Conservation (phyloP, 495 filamentous ascomycete genomes). For the Penicilliopsis zonata region DNA sequence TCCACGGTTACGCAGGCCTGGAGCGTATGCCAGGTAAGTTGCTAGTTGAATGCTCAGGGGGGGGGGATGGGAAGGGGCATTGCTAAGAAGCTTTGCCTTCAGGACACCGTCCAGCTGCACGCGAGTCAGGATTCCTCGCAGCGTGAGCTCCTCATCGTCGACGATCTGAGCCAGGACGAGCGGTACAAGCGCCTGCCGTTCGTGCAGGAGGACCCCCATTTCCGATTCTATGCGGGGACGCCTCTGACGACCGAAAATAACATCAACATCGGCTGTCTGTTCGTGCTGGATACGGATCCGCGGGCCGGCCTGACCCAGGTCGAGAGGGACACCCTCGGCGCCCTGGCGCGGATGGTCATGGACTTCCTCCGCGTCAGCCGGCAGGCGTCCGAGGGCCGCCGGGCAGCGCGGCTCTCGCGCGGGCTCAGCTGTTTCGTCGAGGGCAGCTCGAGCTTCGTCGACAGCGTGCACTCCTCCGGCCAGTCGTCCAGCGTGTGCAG, state of each 20-base stretch:
- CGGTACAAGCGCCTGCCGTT: slow-evolving; percentile 29
- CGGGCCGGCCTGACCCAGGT: slow-evolving; percentile 19
- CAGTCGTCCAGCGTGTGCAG: slow-evolving; percentile 10
- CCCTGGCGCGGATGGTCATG: slow-evolving; percentile 46
- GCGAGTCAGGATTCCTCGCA: slow-evolving; percentile 15
- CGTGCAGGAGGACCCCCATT: slow-evolving; percentile 27
- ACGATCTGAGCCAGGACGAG: slow-evolving; percentile 27
- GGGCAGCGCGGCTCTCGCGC: slow-evolving; percentile 45
- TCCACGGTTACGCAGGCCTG: slow-evolving; percentile 27
- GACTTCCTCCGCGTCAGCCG: slow-evolving; percentile 48
- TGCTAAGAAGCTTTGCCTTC: too few species aligned
- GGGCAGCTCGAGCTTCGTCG: slow-evolving; percentile 32
- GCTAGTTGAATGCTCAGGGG: too few species aligned
- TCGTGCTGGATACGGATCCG: slow-evolving; percentile 43
- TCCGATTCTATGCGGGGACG: slow-evolving; percentile 37
- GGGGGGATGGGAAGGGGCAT: too few species aligned
- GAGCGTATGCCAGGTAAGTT: slow-evolving; percentile 34
- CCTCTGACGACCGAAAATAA: slow-evolving; percentile 51
- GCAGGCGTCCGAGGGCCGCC: slow-evolving; percentile 43
- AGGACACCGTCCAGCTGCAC: slow-evolving; percentile 23
- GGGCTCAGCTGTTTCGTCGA: slow-evolving; percentile 56
- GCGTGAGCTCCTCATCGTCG: slow-evolving; percentile 23
- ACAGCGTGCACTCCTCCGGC: slow-evolving; percentile 16
- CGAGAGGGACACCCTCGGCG: slow-evolving; percentile 30
- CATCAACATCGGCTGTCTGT: slow-evolving; percentile 61